A percentile compares a stretch with the other conserved stretches of the same genome.
Evolutionary conservation across 192 early-diverging fungal genomes (phyloP).

Genomic region (Rhizophagus prolifer): DNA sequence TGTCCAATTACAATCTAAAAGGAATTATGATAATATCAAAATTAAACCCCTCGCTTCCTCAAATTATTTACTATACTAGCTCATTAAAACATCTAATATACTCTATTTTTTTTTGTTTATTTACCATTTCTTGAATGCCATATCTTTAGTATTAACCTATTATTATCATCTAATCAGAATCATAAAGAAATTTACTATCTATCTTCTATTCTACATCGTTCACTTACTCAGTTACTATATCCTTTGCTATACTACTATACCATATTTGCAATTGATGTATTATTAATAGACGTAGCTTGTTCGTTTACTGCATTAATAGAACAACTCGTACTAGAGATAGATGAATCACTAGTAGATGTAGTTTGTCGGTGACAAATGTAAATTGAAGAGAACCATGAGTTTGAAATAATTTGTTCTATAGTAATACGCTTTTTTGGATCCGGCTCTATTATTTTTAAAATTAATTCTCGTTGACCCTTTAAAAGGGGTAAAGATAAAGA

Average conservation of each 20-base stretch:
- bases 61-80: too few species aligned
- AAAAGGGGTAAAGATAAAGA: neutral
- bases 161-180: too few species aligned
- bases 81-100: too few species aligned
- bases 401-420: slow-evolving; percentile 6
- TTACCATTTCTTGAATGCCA: too few species aligned
- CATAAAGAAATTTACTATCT: too few species aligned
- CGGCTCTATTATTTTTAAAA: slow-evolving; percentile 20
- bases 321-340: neutral
- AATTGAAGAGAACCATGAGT: slow-evolving; percentile 7
- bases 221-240: neutral
- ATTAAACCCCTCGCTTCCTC: too few species aligned
- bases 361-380: neutral
- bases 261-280: neutral
- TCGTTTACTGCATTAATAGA: neutral
- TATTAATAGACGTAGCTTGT: neutral
- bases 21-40: too few species aligned
- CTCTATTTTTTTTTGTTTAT: too few species aligned
- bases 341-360: neutral
- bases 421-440: slow-evolving; percentile 18
- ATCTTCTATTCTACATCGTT: too few species aligned
- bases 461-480: slow-evolving; percentile 7
- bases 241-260: neutral
- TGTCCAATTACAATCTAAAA: too few species aligned
- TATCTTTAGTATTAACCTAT: too few species aligned